A percentile compares a stretch with the other conserved stretches of the same genome.
These are phyloP conservation scores for Russula ochroleuca DNA, from an alignment of 768 basidiomycete genomes.

Conservation along the genomic window DNA sequence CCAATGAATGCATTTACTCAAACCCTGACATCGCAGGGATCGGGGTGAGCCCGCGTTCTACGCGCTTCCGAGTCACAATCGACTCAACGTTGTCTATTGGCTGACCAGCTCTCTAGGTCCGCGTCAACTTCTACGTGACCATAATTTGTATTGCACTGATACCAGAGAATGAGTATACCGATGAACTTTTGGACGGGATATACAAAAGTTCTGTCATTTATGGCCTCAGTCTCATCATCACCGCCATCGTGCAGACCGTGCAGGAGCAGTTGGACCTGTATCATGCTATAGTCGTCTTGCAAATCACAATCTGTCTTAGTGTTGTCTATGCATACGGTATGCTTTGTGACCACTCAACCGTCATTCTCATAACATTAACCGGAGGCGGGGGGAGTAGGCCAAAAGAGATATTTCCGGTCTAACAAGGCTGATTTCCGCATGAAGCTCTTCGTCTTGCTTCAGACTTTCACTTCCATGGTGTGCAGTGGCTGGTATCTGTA, in stretches of 20 bases:
- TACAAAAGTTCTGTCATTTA: slow-evolving; percentile 11
- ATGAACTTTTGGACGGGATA: slow-evolving; percentile 6
- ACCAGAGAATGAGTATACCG: neutral
- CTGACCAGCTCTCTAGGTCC: neutral
- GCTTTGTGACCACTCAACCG: neutral
- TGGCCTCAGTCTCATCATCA: slow-evolving; percentile 13
- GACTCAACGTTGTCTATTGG: neutral
- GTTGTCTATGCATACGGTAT: slow-evolving; percentile 13
- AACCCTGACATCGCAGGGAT: slow-evolving; percentile 18
- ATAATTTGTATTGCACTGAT: neutral
- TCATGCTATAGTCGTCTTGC: slow-evolving; percentile 20
- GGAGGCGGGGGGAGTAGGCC: neutral
- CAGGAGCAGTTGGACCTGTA: slow-evolving; percentile 14
- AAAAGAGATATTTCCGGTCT: neutral
- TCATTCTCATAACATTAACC: neutral
- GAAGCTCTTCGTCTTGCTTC: neutral
- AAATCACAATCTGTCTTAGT: slow-evolving; percentile 5
- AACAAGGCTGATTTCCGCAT: neutral
- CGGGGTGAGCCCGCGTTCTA: slow-evolving; percentile 12
- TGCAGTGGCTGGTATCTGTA: neutral
- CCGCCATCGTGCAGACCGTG: slow-evolving; percentile 11
- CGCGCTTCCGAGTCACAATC: neutral
- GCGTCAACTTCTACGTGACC: slow-evolving; percentile 18
- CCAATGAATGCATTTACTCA: neutral
- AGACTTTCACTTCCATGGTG: neutral